Percentiles rank a stretch among this genome's conserved stretches.
These are phyloP conservation scores for Capronia coronata DNA, from an alignment of 2,329 filamentous ascomycete species.

Conservation along the genomic window DNA sequence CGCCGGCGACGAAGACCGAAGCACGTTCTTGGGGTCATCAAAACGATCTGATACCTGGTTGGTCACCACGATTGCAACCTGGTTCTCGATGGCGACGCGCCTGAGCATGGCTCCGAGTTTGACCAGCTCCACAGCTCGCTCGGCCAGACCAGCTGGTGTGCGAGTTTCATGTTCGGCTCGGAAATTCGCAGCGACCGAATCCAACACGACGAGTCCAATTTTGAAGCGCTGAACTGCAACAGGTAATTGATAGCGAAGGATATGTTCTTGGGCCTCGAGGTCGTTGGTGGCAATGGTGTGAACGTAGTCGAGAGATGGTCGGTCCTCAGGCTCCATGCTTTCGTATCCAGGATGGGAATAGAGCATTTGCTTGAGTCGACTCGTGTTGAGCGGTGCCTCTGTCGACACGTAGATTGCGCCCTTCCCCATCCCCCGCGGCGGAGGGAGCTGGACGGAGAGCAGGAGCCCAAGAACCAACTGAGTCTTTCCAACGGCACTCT, in stretches of 20 bases:
- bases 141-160: conserved; percentile 55
- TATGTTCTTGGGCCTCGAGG: conserved; percentile 91
- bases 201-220: conserved; percentile 75
- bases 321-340: conserved; percentile 35
- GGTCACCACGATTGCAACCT: conserved; percentile 79
- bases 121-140: conserved; percentile 68
- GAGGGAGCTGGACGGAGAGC: conserved; percentile 73
- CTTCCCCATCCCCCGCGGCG: conserved; percentile 62
- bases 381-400: conserved; percentile 76
- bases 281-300: conserved; percentile 78
- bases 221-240: conserved; percentile 69
- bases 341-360: conserved; percentile 56
- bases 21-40: conserved; percentile 28
- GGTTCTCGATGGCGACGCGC: conserved; percentile 64
- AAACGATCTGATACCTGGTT: conserved; percentile 96
- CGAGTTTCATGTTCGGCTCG: conserved; percentile 63
- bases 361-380: conserved; percentile 73
- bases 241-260: conserved; percentile 85
- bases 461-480: conserved; percentile 83
- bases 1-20: conserved; percentile 10
- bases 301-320: conserved; percentile 67
- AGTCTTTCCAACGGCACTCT: conserved; percentile 89
- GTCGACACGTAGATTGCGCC: conserved; percentile 91
- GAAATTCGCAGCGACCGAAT: conserved; percentile 93
- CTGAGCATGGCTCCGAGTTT: conserved; percentile 68